Conservation (phyloP, 306 rosid genomes). For the Hylodesmum podocarpum region DNA sequence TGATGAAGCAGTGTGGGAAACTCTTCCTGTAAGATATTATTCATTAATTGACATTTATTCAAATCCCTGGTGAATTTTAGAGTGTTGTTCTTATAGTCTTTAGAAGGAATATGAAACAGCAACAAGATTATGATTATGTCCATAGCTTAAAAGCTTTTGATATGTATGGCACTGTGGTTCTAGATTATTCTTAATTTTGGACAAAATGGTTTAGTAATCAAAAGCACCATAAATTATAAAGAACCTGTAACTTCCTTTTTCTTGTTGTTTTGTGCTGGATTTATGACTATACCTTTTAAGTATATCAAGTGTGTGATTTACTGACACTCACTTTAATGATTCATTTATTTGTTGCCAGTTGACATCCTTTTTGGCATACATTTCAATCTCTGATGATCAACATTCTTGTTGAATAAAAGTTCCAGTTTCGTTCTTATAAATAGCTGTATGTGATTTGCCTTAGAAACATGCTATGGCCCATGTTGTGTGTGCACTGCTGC, state of each 20-base stretch:
- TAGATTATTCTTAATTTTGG: not conserved
- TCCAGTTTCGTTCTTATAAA: not conserved
- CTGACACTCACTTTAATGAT: not conserved
- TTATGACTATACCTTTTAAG: not conserved
- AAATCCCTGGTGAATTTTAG: not conserved
- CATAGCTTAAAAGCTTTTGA: not conserved
- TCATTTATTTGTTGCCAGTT: not conserved
- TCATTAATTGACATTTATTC: constrained; percentile 15
- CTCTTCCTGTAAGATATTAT: constrained; percentile 84
- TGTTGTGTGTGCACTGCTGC: not conserved
- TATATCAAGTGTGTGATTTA: not conserved
- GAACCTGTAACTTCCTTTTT: not conserved
- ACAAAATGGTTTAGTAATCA: not conserved
- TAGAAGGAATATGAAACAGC: not conserved
- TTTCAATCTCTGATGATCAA: not conserved
- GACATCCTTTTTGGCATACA: not conserved
- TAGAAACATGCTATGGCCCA: not conserved
- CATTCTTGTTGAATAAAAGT: not conserved
- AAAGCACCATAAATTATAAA: not conserved
- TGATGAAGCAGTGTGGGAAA: constrained; percentile 96
- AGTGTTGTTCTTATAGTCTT: not conserved
- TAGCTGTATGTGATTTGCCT: not conserved
- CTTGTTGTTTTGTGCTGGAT: not conserved
- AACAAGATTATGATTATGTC: not conserved
- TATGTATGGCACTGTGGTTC: not conserved